phyloP scores from a whole-genome alignment of 2,329 filamentous ascomycete species.

The Clathrospora elynae region DNA sequence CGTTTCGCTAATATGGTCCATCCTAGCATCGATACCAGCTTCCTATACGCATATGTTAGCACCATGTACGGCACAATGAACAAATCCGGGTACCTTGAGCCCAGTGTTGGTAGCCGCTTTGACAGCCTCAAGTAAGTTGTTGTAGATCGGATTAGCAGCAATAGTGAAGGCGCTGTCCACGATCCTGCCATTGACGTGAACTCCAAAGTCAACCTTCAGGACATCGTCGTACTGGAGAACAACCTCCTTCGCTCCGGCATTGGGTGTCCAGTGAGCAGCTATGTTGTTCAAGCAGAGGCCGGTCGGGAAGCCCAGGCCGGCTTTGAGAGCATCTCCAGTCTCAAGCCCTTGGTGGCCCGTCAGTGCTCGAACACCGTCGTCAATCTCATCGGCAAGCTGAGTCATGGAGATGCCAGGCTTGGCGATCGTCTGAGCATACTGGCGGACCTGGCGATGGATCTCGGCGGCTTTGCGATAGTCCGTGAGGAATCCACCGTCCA shows the following conservation, averaged over 20 bases:
- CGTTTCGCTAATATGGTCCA: slow-evolving; percentile 79
- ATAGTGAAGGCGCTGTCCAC: slow-evolving; percentile 74
- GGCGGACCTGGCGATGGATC: slow-evolving; percentile 81
- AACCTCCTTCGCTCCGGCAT: slow-evolving; percentile 80
- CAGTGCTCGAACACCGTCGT: slow-evolving; percentile 75
- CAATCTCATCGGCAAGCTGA: slow-evolving; percentile 81
- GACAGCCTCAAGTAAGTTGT: slow-evolving; percentile 67
- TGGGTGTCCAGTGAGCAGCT: slow-evolving; percentile 84
- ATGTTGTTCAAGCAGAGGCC: slow-evolving; percentile 82
- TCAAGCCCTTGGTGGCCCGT: slow-evolving; percentile 75
- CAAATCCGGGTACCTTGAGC: slow-evolving; percentile 62
- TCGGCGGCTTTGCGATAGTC: slow-evolving; percentile 88
- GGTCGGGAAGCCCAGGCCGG: slow-evolving; percentile 83
- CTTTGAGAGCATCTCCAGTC: slow-evolving; percentile 76
- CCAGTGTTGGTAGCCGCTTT: slow-evolving; percentile 74
- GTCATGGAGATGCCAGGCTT: slow-evolving; percentile 78
- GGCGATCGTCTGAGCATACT: slow-evolving; percentile 77
- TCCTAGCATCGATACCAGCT: slow-evolving; percentile 87
- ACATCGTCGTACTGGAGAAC: slow-evolving; percentile 74
- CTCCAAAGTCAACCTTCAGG: slow-evolving; percentile 73
- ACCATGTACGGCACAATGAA: background rate
- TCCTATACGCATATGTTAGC: slow-evolving; percentile 55
- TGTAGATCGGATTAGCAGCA: slow-evolving; percentile 69
- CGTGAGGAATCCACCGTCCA: slow-evolving; percentile 74
- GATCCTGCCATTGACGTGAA: slow-evolving; percentile 71